Evolutionary conservation across 2,329 filamentous ascomycete species (phyloP).

Genomic region (Sclerotinia sclerotiorum): DNA sequence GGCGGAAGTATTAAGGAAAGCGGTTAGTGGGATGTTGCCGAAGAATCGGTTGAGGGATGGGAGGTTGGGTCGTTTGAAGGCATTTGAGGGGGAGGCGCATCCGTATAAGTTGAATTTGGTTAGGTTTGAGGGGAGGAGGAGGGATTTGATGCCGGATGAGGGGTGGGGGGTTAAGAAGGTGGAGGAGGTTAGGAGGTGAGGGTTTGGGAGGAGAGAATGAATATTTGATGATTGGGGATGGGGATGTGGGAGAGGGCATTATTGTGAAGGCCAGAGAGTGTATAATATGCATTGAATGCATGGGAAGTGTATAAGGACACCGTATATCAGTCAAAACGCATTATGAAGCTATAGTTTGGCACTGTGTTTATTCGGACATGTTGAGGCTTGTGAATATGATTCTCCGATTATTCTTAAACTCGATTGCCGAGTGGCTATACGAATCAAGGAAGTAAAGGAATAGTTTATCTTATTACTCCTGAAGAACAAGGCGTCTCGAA

Average conservation of each 20-base stretch:
- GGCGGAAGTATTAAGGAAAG: slow-evolving; percentile 83
- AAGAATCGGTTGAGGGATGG: slow-evolving; percentile 93
- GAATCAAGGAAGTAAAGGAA: not conserved
- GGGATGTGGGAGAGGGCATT: not conserved
- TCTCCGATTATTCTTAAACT: not conserved
- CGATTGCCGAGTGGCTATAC: not conserved
- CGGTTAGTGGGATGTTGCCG: slow-evolving; percentile 94
- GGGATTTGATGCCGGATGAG: slow-evolving; percentile 35
- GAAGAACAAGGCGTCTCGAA: not conserved
- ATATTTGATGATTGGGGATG: not conserved
- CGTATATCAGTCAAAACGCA: slow-evolving; percentile 26
- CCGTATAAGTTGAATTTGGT: slow-evolving; percentile 90
- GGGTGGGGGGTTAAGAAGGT: slow-evolving; percentile 15
- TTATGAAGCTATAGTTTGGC: not conserved
- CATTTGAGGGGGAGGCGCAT: slow-evolving; percentile 89
- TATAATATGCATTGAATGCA: slow-evolving; percentile 26
- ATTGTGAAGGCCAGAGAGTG: slow-evolving; percentile 20
- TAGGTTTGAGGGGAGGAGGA: slow-evolving; percentile 60
- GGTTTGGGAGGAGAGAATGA: not conserved
- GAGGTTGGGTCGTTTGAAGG: slow-evolving; percentile 84
- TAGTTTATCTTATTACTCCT: not conserved
- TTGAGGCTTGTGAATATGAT: not conserved
- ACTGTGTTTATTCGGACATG: not conserved
- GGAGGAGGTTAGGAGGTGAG: slow-evolving; percentile 8
- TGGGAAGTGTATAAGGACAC: slow-evolving; percentile 18